Evolutionary conservation across 352 stramenopile species (phyloP), one percentile per base, ranked within the genome.

Genomic region (Discostella stelligera): DNA sequence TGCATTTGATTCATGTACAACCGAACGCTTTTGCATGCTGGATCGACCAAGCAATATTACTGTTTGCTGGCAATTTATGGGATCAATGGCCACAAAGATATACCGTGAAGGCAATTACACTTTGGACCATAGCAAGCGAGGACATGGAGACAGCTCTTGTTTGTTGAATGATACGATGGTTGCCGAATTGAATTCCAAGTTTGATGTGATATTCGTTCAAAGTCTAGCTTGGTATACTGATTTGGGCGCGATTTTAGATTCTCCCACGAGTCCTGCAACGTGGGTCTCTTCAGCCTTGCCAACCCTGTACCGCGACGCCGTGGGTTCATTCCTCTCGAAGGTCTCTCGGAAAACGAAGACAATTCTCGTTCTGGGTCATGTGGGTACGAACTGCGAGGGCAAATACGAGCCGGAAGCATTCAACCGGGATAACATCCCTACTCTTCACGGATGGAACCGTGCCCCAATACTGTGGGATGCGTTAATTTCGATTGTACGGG

Each of bases 121-220:
- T 7, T 25, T 75, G 10, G 67, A 69, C 44, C 53, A 66, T 55
- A 48, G 49, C 44, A 21, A 41, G 41, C 18, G 46, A 44, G 37
- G 58, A 20, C 32, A 67, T 2, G 23, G 56, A 9, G 67, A 75
- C 53, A 68, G 54, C 14, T 75, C 67, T 14, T 75, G 58, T 37
- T 48, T 76, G 8, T 32, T 76, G 5, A 13, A 48, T 32, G 58
- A 76, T 20, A 49, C 54, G 8, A 48, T 68, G 44, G 63, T 64
- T 50, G 32, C 8, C 13, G 37, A 76, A 21, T 27, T 69, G 10
- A 25, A 41, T 18, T 5, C 30, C 20, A 25, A 61, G n/a, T 74
- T 66, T 56, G 68, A 76, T 64, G 14, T 69, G 32, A 49, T 68
- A 7, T 76, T 76, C 32, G 48, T 76, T 20, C 68, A 76, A 69